phyloP scores from a whole-genome alignment of 768 basidiomycete genomes.

The Psilocybe azurescens region DNA sequence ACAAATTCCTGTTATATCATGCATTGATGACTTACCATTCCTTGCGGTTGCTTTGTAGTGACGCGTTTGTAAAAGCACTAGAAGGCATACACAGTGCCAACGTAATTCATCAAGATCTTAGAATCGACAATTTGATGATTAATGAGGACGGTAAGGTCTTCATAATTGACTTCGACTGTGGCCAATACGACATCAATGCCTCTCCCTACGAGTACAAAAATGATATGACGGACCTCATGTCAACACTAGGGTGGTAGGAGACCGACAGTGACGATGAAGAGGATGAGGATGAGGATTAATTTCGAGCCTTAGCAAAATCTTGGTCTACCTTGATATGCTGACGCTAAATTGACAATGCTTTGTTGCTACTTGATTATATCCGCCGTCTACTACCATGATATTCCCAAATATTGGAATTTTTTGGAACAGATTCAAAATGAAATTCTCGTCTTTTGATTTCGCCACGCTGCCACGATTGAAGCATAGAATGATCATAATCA shows the following conservation, averaged over 20 bases:
- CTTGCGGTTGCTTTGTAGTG: not conserved
- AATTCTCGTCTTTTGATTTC: too few species aligned
- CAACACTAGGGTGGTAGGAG: not conserved
- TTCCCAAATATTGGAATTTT: too few species aligned
- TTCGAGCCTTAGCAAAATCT: too few species aligned
- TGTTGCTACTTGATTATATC: too few species aligned
- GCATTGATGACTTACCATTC: too few species aligned
- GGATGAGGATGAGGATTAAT: not conserved
- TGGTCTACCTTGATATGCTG: too few species aligned
- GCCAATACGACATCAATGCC: not conserved
- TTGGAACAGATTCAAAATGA: too few species aligned
- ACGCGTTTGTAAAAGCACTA: not conserved
- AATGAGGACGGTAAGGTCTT: slow-evolving; percentile 5
- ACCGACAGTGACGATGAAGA: too few species aligned
- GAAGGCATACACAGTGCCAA: slow-evolving; percentile 10
- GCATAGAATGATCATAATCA: slow-evolving; percentile 7
- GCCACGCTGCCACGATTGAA: too few species aligned
- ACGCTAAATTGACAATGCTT: too few species aligned
- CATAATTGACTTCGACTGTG: slow-evolving; percentile 18
- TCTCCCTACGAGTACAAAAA: not conserved
- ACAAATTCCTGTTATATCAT: too few species aligned
- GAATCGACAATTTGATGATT: slow-evolving; percentile 13
- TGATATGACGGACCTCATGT: not conserved
- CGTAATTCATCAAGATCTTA: slow-evolving; percentile 11
- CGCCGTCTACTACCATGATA: too few species aligned